Evolutionary conservation across 345 rosid genomes (phyloP).

Genomic region (Combretum micranthum): DNA sequence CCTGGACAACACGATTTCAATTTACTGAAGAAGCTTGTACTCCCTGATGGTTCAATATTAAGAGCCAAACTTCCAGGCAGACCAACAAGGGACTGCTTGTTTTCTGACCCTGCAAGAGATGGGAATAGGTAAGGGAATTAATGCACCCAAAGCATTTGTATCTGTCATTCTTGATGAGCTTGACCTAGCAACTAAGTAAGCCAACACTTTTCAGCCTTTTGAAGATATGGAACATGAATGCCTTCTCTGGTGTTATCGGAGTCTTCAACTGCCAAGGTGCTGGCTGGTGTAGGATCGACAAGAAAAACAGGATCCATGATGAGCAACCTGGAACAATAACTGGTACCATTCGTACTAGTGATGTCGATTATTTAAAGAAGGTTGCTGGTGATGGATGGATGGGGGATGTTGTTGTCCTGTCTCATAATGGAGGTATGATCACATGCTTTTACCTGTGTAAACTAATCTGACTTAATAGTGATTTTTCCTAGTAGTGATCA

Average conservation of each 20-base stretch:
- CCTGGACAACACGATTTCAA: slow-evolving; percentile 64
- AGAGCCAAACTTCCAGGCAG: slow-evolving; percentile 69
- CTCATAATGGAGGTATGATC: slow-evolving; percentile 52
- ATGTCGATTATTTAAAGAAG: slow-evolving; percentile 48
- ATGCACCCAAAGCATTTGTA: not conserved
- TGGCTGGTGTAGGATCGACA: slow-evolving; percentile 57
- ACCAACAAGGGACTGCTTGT: slow-evolving; percentile 61
- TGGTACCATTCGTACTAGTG: slow-evolving; percentile 40
- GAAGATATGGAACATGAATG: slow-evolving; percentile 65
- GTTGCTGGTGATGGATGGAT: slow-evolving; percentile 46
- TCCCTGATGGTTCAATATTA: slow-evolving; percentile 60
- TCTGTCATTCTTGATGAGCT: not conserved
- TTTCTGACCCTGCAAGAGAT: slow-evolving; percentile 55
- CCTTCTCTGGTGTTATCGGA: slow-evolving; percentile 49
- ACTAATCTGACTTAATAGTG: too few relatives aligned
- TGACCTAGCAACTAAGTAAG: not conserved
- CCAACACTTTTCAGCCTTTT: slow-evolving; percentile 30
- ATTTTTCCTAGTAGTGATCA: too few relatives aligned
- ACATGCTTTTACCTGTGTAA: too few relatives aligned
- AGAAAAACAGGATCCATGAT: slow-evolving; percentile 55
- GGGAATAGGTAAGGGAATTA: slow-evolving; percentile 34
- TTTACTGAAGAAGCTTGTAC: slow-evolving; percentile 56
- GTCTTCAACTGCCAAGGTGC: slow-evolving; percentile 68
- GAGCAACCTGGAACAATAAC: slow-evolving; percentile 44
- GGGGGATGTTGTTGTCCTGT: slow-evolving; percentile 44